phyloP scores from a whole-genome alignment of 108 stramenopile genomes.

The Pseudonitzschia pungens region DNA sequence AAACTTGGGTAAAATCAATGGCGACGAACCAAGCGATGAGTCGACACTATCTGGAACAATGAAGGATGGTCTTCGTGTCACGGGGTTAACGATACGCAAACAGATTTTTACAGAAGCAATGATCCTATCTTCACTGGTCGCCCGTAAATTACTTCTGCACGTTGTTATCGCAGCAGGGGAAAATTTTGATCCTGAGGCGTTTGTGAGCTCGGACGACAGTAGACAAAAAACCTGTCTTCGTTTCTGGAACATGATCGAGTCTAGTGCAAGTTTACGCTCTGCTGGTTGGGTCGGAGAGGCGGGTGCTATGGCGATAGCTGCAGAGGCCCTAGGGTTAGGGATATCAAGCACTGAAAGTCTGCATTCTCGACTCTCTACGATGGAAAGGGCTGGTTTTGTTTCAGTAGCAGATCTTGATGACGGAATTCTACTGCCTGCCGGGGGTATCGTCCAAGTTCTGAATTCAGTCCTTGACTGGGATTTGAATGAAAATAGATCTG shows the following conservation, averaged over 20 bases:
- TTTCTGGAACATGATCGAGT: slow-evolving; percentile 65
- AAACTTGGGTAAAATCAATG: background rate
- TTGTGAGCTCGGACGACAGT: slow-evolving; percentile 25
- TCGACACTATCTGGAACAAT: background rate
- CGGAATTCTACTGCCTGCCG: slow-evolving; percentile 36
- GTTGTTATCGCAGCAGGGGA: slow-evolving; percentile 44
- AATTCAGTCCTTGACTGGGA: slow-evolving; percentile 35
- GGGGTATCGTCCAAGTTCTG: slow-evolving; percentile 56
- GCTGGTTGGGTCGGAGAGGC: slow-evolving; percentile 87
- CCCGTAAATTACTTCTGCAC: slow-evolving; percentile 71
- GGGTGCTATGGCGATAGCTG: slow-evolving; percentile 86
- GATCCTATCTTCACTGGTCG: slow-evolving; percentile 48
- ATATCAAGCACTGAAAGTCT: slow-evolving; percentile 60
- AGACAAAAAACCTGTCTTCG: slow-evolving; percentile 11
- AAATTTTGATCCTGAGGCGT: slow-evolving; percentile 48
- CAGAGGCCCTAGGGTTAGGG: slow-evolving; percentile 85
- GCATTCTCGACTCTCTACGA: slow-evolving; percentile 25
- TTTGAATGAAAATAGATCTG: background rate
- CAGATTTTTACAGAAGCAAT: slow-evolving; percentile 33
- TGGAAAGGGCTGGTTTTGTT: slow-evolving; percentile 39
- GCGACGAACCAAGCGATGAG: background rate
- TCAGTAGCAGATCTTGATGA: slow-evolving; percentile 37
- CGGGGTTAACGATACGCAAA: slow-evolving; percentile 1
- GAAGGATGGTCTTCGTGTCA: slow-evolving; percentile 23
- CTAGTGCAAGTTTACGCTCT: slow-evolving; percentile 52